Base-by-base conservation (phyloP, 2,329 filamentous ascomycete species). In the Exophiala sp. region DNA sequence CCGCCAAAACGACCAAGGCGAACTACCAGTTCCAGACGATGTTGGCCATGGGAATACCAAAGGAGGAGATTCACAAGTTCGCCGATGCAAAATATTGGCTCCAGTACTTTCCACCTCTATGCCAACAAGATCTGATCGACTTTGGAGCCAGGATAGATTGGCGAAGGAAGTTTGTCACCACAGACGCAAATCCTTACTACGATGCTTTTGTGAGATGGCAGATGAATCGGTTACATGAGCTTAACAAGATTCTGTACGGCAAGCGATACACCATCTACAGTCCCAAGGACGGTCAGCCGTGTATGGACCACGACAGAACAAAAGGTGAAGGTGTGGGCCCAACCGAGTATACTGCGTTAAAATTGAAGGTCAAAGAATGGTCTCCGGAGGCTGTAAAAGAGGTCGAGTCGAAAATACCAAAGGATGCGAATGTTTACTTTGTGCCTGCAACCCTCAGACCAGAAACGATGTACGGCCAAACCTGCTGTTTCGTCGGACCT, bases 401-500 rank as follows among this genome's bases (percentile, higher is more conserved):
- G 49, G 74, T 97, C 54, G 81, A 86, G 69, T 86, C 83, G 61
- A 94, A 92, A 75, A 75, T 97, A 3, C 88, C 92, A 5, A 80
- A 85, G 34, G 84, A 82, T 60, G 86, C 89, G 42, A 87, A 87
- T 58, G 86, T 96, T 52, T 97, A 87, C 76, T 87, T 97, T 65
- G 84, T 97, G 10, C 88, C 94, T 10, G 94, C 94, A 12, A 97
- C 94, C 51, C 81, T 99, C 58, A 82, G 94, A 58, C 90, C 94
- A 2, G 94, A 99, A 78, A 99, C 94, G 34, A 97, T 99, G 92
- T 99, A 97, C 69, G 95, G 95, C 38, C 94, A 97, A 73, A 95
- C 86, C 3, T 95, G 89, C 75, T 96, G 91, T 71, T 99, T 97
- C 65, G 89, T 99, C 44, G 89, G 91, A 3, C 92, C 94, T 8